Percentiles rank a stretch among this genome's conserved stretches.
Evolutionary conservation across 164 flowering plant species (phyloP).

Genomic region (Berberis vulgaris): DNA sequence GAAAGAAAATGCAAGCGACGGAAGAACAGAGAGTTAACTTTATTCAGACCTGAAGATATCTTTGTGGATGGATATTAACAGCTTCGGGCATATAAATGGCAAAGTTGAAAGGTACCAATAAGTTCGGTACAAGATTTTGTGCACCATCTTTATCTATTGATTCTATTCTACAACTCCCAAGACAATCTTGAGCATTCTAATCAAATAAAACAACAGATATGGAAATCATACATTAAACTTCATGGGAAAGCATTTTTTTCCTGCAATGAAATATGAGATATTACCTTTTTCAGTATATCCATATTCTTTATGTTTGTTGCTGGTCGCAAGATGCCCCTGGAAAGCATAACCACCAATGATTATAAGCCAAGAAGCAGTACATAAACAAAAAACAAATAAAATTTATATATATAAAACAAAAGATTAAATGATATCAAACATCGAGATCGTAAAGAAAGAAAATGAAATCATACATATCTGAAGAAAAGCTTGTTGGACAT

Average conservation of each 20-base stretch:
- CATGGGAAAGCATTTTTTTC: background rate
- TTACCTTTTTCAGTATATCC: conserved; percentile 54
- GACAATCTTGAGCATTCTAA: conserved; percentile 78
- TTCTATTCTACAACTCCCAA: conserved; percentile 67
- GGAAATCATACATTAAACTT: background rate
- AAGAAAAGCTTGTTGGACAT: background rate
- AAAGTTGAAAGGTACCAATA: conserved; percentile 51
- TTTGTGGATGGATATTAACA: conserved; percentile 64
- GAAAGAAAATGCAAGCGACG: background rate
- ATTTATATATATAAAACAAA: no score
- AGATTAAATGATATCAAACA: background rate
- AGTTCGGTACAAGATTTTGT: conserved; percentile 47
- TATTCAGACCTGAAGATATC: conserved; percentile 62
- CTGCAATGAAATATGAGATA: conserved; percentile 1
- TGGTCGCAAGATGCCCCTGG: conserved; percentile 90
- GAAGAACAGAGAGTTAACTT: background rate
- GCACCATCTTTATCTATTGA: conserved; percentile 43
- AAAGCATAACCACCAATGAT: conserved; percentile 4
- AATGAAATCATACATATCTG: background rate
- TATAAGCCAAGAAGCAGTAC: conserved; percentile 2
- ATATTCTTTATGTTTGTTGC: conserved; percentile 55
- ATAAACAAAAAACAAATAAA: background rate
- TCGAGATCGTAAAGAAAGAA: background rate
- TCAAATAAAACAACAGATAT: conserved; percentile 9
- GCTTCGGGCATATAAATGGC: conserved; percentile 95